Evolutionary conservation across 2,329 filamentous ascomycete genomes (phyloP), one percentile per base, ranked within the genome.

Genomic region (Ustulina deusta): DNA sequence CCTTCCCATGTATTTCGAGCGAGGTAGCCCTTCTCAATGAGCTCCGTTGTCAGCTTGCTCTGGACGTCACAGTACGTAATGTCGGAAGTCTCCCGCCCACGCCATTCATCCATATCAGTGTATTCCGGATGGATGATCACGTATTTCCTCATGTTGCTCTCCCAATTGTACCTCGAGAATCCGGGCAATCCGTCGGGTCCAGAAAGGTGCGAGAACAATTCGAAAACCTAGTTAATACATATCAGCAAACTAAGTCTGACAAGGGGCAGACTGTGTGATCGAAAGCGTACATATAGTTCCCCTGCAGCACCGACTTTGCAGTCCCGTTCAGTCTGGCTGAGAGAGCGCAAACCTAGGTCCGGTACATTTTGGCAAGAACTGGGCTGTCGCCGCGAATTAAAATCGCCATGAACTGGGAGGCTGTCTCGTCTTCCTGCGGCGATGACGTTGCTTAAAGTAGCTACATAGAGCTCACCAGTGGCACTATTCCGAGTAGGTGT

Each of bases 101-200:
- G 59, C 83, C 83, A 86, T 4, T 75, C 61, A 0, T 49, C 17
- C 73, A 86, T 77, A 34, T 80, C 75, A 0, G 74, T 36, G 67
- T 85, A 86, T 0, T 80, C 74, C 1, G 78, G 75, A 65, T 85
- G 82, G 0, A 73, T 66, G 0, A 63, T 77, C 3, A 82, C 79
- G 63, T 81, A 78, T 25, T 76, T 74, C 10, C 84, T 77, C n/a
- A 87, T 83, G 0, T 72, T 84, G 66, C 84, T 86, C 63, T 78
- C 74, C 85, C 85, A 87, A 40, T 85, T 85, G 0, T 72, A 65
- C 1, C 69, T 61, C 1, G 62, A 69, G 54, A 86, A 86, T 0
- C 66, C 71, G 1, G 78, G 75, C 7, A 82, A 70, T 49, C 46
- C 46, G 11, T 29, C 11, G 74, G 72, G 15, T 72, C 36, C 29